Evolutionary conservation across 2,329 filamentous ascomycete species (phyloP), one percentile per base, ranked within the genome.

Genomic region (Venturia nashicola): DNA sequence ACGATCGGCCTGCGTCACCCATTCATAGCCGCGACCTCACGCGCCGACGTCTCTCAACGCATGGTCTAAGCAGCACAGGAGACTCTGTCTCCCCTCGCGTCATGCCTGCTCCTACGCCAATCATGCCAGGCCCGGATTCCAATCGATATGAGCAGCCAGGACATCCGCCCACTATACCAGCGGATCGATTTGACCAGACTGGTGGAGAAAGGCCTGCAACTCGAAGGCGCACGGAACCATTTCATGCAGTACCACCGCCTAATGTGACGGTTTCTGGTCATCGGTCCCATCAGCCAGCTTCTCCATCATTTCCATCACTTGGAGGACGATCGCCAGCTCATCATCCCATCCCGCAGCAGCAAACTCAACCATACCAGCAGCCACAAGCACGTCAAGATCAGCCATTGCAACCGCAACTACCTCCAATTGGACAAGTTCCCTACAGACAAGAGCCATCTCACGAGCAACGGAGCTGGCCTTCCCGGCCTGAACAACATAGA

Each of bases 231-330:
- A 64, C 62, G n/a, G 55, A 64, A 32, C 36, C n/a, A 32, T 61
- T 55, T 44, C 46, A 27, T 20, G 27, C 46, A 40, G 20, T 40
- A 20, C 39, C 55, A 27, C 20, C 36, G 14, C 27, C 54, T 32
- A 23, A 40, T 66, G 40, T 68, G 64, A 9, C 69, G 60, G 32
- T 65, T 59, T 36, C 69, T 68, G 46, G 51, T 3, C 51, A 57
- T 36, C 51, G 14, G 14, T 36, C 51, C 6, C 36, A 57, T 11
- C 51, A 57, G 16, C 51, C 51, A 57, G 51, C 27, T 34, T 57
- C 51, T 57, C 51, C 51, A 2, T 36, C 51, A 18, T 57, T 57
- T 11, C 51, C 51, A 11, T 6, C 51, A 20, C 16, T 57, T n/a
- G 51, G 51, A 9, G 27, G 51, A 23, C 51, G 46, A 51, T 9